Evolutionary conservation across 768 basidiomycete species (phyloP), one percentile per base, ranked within the genome.

Genomic region (Serpula lacrymans): DNA sequence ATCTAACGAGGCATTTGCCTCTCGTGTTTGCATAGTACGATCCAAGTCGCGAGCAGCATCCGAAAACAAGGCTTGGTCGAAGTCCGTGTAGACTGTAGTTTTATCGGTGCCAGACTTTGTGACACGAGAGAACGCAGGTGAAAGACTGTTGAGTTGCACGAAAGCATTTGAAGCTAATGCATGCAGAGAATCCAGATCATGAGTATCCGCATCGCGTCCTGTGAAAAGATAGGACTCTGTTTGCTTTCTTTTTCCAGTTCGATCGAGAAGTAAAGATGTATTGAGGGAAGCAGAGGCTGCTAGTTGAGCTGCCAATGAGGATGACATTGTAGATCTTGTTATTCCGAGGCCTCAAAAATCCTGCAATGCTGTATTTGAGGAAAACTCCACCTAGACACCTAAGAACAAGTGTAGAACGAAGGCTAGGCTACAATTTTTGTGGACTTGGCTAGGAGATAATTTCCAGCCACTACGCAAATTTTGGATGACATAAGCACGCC

Each of bases 141-240:
- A 75, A 24, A 95, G 61, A 2, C 77, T 61, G 16, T 75, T 60
- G 12, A 96, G 74, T 34, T 88, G 85, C 2, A 81, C 60, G 48
- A 92, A 81, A 6, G 84, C 89, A 54, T 89, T 91, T 36, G 76
- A 65, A 3, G 77, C 90, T 7, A 97, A 73, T 0, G 89, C 82
- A 54, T 87, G 77, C 39, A 98, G 78, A 5, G 90, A 75, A 57
- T 95, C 84, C 42, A 96, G 69, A 62, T 98, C 93, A 59, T 96
- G 86, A 42, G 79, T 69, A 52, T 88, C 82, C 7, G 91, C 91
- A 35, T 88, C 85, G 43, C 75, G 74, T 28, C 84, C 79, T 11
- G 85, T 79, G 62, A 95, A 96, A 25, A 99, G 77, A 67, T 97
- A 97, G 0, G 92, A 94, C 56, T 84, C 79, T 0, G 77, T 62